These are phyloP conservation scores for Podaxis sp. DNA, from an alignment of 768 basidiomycete genomes.

Conservation along the genomic window DNA sequence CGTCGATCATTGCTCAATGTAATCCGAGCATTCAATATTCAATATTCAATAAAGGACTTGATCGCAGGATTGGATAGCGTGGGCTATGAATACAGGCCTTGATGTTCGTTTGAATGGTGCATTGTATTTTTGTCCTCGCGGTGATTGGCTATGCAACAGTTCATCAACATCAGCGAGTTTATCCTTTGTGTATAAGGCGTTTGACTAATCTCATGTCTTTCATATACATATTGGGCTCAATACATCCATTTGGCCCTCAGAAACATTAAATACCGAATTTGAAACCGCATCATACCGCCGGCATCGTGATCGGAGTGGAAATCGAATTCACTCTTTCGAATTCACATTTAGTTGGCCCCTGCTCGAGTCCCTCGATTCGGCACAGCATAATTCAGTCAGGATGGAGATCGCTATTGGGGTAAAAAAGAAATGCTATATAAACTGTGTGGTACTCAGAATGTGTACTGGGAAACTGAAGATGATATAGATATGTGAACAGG, in stretches of 20 bases:
- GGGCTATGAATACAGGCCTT: neutral
- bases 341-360: slow-evolving; percentile 18
- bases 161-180: neutral
- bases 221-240: neutral
- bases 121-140: slow-evolving; percentile 1
- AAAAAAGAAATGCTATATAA: slow-evolving; percentile 9
- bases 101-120: slow-evolving; percentile 1
- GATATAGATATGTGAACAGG: slow-evolving; percentile 6
- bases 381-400: slow-evolving; percentile 15
- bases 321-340: slow-evolving; percentile 19
- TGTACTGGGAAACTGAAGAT: neutral
- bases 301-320: slow-evolving; percentile 23
- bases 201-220: slow-evolving; percentile 5
- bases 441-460: neutral
- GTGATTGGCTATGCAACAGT: slow-evolving; percentile 2
- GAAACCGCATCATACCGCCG: slow-evolving; percentile 21
- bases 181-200: neutral
- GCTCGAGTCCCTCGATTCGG: slow-evolving; percentile 22
- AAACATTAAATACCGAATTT: slow-evolving; percentile 11
- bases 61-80: neutral
- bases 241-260: slow-evolving; percentile 11
- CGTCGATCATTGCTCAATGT: neutral
- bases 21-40: neutral
- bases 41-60: neutral
- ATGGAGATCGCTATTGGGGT: neutral